A percentile compares a stretch with the other conserved stretches of the same genome.
Evolutionary conservation across 495 filamentous ascomycete species (phyloP).

Genomic region (Podospora pseudopauciseta): DNA sequence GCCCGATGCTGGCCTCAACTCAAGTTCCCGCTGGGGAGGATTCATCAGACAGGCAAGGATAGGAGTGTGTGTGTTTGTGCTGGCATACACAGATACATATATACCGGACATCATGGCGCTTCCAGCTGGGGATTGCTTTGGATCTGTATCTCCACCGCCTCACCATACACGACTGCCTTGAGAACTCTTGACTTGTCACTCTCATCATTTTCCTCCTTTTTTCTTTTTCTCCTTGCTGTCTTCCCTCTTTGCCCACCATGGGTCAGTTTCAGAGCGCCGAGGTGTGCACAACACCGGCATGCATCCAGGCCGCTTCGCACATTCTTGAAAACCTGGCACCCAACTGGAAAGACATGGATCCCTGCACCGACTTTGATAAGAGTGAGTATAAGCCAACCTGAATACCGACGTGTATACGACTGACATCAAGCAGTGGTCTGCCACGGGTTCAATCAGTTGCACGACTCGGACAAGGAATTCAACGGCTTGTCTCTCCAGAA

Average conservation of each 20-base stretch:
- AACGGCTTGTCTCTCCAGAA: neutral
- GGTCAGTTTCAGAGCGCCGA: slow-evolving; percentile 19
- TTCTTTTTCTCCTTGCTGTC: slow-evolving; percentile 1
- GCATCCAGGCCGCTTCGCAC: slow-evolving; percentile 64
- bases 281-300: slow-evolving; percentile 58
- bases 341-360: slow-evolving; percentile 60
- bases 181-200: neutral
- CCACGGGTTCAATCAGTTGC: slow-evolving; percentile 51
- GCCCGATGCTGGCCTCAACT: slow-evolving; percentile 2
- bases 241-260: slow-evolving; percentile 9
- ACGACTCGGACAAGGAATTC: neutral
- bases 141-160: neutral
- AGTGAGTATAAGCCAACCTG: slow-evolving; percentile 19
- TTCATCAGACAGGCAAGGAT: neutral
- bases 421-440: slow-evolving; percentile 48
- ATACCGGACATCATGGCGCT: neutral
- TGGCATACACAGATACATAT: neutral
- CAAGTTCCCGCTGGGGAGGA: neutral
- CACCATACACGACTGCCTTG: neutral
- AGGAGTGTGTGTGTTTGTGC: neutral
- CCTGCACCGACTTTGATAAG: slow-evolving; percentile 66
- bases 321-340: slow-evolving; percentile 64
- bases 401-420: neutral
- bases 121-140: neutral
- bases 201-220: neutral